phyloP scores from a whole-genome alignment of 495 filamentous ascomycete species.

The Aspergillus leporis region DNA sequence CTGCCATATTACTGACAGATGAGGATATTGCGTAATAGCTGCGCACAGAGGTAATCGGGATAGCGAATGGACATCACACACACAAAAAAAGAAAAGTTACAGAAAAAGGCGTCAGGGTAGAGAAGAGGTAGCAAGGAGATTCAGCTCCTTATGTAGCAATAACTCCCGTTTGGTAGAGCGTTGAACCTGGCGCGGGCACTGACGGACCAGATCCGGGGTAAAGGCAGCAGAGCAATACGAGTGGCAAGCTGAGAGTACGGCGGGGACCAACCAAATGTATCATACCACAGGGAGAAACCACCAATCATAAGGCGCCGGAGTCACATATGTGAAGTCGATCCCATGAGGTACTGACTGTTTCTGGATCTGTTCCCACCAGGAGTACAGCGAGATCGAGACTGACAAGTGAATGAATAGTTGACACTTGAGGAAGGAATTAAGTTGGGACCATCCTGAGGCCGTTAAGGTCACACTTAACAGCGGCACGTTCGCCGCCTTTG shows the following conservation, averaged over 20 bases:
- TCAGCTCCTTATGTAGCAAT: conserved; percentile 11
- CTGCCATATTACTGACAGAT: conserved; percentile 20
- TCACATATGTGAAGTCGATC: background rate
- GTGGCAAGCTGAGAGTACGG: conserved; percentile 4
- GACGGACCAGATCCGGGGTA: conserved; percentile 17
- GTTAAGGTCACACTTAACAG: background rate
- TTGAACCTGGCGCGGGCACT: conserved; percentile 5
- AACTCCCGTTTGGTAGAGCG: conserved; percentile 5
- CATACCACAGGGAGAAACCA: conserved; percentile 11
- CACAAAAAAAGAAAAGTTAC: background rate
- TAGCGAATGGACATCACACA: conserved; percentile 2
- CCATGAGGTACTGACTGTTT: background rate
- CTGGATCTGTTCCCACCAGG: background rate
- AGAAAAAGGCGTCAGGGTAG: background rate
- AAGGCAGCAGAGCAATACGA: conserved; percentile 6
- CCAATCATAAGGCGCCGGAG: conserved; percentile 17
- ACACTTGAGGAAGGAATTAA: background rate
- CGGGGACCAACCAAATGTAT: conserved; percentile 19
- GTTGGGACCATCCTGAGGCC: background rate
- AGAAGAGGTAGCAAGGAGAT: conserved; percentile 6
- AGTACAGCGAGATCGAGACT: background rate
- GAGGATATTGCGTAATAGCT: conserved; percentile 10
- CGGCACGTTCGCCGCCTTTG: conserved; percentile 3
- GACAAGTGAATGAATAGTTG: background rate
- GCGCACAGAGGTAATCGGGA: background rate